Conservation (phyloP, 441 rosid species). For the Corymbia calophylla region DNA sequence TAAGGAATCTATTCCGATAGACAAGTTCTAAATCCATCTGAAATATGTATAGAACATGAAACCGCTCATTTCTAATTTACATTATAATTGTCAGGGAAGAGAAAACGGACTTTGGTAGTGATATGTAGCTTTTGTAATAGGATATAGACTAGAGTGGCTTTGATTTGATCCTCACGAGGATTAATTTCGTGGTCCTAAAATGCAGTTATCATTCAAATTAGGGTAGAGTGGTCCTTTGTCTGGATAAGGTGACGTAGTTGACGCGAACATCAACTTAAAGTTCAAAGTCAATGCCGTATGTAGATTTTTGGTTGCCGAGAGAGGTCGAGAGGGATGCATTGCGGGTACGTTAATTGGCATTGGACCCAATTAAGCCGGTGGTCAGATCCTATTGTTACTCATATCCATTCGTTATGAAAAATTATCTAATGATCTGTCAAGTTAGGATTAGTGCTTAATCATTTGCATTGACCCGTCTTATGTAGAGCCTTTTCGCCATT, state of each 20-base stretch:
- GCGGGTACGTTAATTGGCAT: background rate
- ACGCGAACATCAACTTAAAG: background rate
- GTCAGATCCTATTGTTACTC: background rate
- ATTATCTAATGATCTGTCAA: background rate
- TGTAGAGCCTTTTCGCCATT: background rate
- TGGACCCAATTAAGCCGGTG: accelerated
- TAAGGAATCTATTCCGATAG: no score
- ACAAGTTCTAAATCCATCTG: no score
- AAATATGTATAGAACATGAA: no score
- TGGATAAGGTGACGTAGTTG: background rate
- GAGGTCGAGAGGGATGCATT: background rate
- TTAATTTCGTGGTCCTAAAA: background rate
- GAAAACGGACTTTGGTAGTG: background rate
- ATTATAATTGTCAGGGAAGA: background rate
- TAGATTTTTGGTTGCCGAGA: background rate
- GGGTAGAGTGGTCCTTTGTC: background rate
- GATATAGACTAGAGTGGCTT: background rate
- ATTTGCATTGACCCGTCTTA: accelerated
- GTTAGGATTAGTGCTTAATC: background rate
- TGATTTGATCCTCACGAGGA: background rate
- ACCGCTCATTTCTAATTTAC: no score
- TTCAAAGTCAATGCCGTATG: background rate
- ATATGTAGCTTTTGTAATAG: background rate
- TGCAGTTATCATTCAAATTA: background rate
- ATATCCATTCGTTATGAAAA: background rate